Evolutionary conservation across 768 basidiomycete species (phyloP), one percentile per base, ranked within the genome.

Genomic region (Mycena chlorophos): DNA sequence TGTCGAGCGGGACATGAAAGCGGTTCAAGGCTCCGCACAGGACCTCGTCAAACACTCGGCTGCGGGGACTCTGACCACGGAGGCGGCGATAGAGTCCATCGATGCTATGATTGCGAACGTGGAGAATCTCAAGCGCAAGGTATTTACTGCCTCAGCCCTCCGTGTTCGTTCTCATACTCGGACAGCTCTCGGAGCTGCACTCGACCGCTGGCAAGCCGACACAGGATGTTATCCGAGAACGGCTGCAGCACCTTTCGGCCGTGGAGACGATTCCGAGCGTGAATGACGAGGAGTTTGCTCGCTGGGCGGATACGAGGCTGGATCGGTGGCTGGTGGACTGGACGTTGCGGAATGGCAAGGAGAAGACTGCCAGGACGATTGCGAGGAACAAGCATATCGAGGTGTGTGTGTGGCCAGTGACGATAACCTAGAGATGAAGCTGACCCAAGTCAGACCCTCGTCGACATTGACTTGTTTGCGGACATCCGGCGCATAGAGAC

Each of bases 291-390:
- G 85, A 86, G 48, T 89, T 86, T 70, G 75, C 78, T 20, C 78
- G 84, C 28, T 96, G 91, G 91, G 84, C 88, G 6, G 86, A 91
- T 64, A 85, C 78, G 40, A 77, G 93, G 48, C 74, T 98, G 13
- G 88, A 94, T 66, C 76, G 94, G 58, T 96, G 93, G 87, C 77
- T 98, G 29, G 88, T 96, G 2, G 97, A 99, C 68, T 96, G 96
- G 89, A 82, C 88, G 30, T 75, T 98, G 43, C 78, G 95, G 52
- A 83, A 78, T 31, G 93, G 89, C 28, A 87, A 87, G 64, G 83
- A 87, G 61, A 78, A 82, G 63, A 87, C 92, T 1, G 95, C 97
- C 2, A 77, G 78, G 63, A 78, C 78, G 60, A 81, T 98, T 43
- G 90, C 94, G 20, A 78, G 81, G 60, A 85, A 91, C 58, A 86